These are phyloP conservation scores for Biscogniauxia marginata DNA, from an alignment of 2,329 filamentous ascomycete genomes.

Conservation along the genomic window DNA sequence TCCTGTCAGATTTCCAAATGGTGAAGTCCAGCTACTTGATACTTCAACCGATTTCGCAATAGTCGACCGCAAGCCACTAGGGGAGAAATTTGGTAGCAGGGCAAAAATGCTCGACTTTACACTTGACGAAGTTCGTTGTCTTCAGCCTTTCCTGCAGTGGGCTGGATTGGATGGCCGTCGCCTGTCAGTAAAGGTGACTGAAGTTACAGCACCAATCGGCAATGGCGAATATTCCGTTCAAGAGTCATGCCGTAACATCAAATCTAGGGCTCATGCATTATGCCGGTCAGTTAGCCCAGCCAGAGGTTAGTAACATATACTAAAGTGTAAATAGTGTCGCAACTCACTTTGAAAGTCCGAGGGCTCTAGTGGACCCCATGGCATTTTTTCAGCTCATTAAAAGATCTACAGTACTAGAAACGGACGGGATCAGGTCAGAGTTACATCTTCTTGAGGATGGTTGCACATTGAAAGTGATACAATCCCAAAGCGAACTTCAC, in stretches of 20 bases:
- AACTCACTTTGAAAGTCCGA: background rate
- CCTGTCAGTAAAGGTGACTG: too few species aligned
- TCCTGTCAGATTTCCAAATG: too few species aligned
- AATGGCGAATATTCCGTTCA: too few species aligned
- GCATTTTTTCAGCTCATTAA: conserved; percentile 1
- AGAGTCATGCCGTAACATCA: background rate
- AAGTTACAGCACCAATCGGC: too few species aligned
- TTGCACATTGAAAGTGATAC: background rate
- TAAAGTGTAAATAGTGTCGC: background rate
- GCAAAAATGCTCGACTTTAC: too few species aligned
- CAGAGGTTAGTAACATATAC: background rate
- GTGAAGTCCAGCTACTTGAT: too few species aligned
- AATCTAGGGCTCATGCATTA: conserved; percentile 2
- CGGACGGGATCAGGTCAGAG: conserved; percentile 1
- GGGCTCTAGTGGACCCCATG: conserved; percentile 1
- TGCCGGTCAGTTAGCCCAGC: background rate
- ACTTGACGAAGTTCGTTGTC: too few species aligned
- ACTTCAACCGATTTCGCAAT: too few species aligned
- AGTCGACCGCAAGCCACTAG: too few species aligned
- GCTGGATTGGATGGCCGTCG: too few species aligned
- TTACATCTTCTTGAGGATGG: conserved; percentile 2
- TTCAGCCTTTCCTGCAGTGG: too few species aligned
- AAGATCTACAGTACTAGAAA: conserved; percentile 1
- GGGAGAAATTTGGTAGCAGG: too few species aligned
- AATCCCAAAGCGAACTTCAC: conserved; percentile 1